These are phyloP conservation scores for Allomyces macrogynus DNA, from an alignment of 192 early-diverging fungal species.

Conservation along the genomic window DNA sequence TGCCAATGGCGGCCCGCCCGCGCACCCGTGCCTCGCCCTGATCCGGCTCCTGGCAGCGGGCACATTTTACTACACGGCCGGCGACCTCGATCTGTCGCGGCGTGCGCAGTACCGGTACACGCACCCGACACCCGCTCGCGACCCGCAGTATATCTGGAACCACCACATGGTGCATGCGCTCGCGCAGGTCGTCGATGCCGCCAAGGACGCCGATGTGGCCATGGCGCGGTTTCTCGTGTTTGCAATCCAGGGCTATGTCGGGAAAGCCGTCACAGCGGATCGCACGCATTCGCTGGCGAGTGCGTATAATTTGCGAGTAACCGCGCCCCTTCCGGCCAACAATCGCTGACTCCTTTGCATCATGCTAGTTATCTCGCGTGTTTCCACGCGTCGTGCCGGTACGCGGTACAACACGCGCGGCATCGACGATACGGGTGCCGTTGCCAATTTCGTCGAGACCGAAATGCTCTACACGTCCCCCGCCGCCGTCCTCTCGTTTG, in stretches of 20 bases:
- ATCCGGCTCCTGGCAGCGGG: background rate
- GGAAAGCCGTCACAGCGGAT: constrained; percentile 13
- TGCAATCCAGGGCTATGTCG: constrained; percentile 60
- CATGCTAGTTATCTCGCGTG: constrained; percentile 19
- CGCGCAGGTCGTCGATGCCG: background rate
- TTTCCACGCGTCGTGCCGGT: constrained; percentile 37
- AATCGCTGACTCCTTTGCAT: too few relatives aligned
- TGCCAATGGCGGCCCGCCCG: background rate
- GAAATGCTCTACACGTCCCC: constrained; percentile 55
- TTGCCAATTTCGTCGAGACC: constrained; percentile 98
- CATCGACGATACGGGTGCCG: constrained; percentile 86
- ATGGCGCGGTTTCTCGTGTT: constrained; percentile 2
- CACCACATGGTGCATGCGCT: background rate
- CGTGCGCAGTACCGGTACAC: background rate
- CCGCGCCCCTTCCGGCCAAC: too few relatives aligned
- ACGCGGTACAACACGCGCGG: constrained; percentile 87
- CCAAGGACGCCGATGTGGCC: background rate
- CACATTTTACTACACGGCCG: background rate
- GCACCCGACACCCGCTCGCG: background rate
- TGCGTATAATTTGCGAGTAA: background rate
- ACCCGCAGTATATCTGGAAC: constrained; percentile 1
- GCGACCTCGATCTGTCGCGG: background rate
- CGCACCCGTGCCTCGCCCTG: background rate
- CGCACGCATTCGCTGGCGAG: background rate
- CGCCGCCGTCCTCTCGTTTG: constrained; percentile 43